Evolutionary conservation across 352 stramenopile species (phyloP).

Genomic region (Globisporangium paroecandrum): DNA sequence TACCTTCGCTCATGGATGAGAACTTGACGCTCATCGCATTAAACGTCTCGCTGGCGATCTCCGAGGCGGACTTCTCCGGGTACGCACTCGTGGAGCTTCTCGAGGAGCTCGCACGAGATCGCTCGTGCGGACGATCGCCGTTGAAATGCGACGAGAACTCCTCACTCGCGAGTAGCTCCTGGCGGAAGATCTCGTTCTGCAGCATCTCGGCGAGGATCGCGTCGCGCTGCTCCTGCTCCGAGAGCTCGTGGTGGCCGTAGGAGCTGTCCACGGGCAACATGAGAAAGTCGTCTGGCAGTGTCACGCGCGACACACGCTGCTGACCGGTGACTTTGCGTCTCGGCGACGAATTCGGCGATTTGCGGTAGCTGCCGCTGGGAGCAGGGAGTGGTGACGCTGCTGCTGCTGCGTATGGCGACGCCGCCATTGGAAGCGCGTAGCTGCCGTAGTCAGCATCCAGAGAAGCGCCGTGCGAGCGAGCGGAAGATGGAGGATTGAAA

Average conservation of each 20-base stretch:
- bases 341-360: slow-evolving; percentile 17
- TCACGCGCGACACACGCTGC: slow-evolving; percentile 25
- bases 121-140: slow-evolving; percentile 18
- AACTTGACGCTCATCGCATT: slow-evolving; percentile 65
- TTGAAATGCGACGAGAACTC: slow-evolving; percentile 78
- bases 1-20: slow-evolving; percentile 75
- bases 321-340: slow-evolving; percentile 15
- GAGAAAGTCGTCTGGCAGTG: slow-evolving; percentile 72
- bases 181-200: slow-evolving; percentile 80
- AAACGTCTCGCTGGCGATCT: slow-evolving; percentile 77
- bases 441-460: not conserved
- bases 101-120: slow-evolving; percentile 3
- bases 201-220: slow-evolving; percentile 73
- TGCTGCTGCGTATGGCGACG: slow-evolving; percentile 1
- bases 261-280: slow-evolving; percentile 36
- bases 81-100: slow-evolving; percentile 18
- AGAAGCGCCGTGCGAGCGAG: not conserved
- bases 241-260: slow-evolving; percentile 24
- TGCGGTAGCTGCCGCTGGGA: not conserved
- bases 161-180: slow-evolving; percentile 64
- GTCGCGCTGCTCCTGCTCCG: slow-evolving; percentile 70
- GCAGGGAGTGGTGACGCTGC: slow-evolving; percentile 13
- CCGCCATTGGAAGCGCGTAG: slow-evolving; percentile 5
- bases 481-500: not conserved
- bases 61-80: slow-evolving; percentile 60